Evolutionary conservation across 163 green algal genomes (phyloP).

Genomic region (Trebouxiophyceae sp.): DNA sequence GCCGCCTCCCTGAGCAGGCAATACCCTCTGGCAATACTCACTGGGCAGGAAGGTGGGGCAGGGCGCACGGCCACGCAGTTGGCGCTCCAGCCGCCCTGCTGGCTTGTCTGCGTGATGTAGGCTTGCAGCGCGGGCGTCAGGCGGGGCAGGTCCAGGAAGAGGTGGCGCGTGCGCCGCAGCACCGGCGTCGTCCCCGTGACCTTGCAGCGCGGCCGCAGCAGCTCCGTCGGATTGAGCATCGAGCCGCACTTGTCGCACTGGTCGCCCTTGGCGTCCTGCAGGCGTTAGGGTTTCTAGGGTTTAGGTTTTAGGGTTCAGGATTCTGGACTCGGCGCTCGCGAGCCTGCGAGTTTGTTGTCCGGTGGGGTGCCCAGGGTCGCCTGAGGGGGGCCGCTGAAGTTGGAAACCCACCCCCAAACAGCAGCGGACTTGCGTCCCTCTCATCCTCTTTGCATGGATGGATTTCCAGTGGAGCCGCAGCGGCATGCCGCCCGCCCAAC

Average conservation of each 20-base stretch:
- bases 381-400: no score
- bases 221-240: constrained; percentile 94
- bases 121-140: constrained; percentile 53
- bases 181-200: constrained; percentile 57
- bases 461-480: no score
- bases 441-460: no score
- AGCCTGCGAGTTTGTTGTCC: no score
- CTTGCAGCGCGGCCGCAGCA: constrained; percentile 85
- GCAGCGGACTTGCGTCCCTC: no score
- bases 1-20: no score
- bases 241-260: constrained; percentile 92
- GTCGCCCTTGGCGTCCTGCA: constrained; percentile 69
- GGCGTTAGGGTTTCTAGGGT: no score
- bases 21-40: neutral
- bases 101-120: constrained; percentile 54
- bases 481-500: no score
- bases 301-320: no score
- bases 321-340: no score
- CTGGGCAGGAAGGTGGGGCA: neutral
- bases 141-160: constrained; percentile 91
- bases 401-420: no score
- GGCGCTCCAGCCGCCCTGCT: constrained; percentile 75
- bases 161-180: constrained; percentile 70
- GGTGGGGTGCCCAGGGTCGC: no score
- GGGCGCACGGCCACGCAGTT: constrained; percentile 70